Percentiles rank a stretch among this genome's conserved stretches.
These are phyloP conservation scores for Canariomyces notabilis DNA, from an alignment of 2,329 filamentous ascomycete genomes.

Conservation along the genomic window DNA sequence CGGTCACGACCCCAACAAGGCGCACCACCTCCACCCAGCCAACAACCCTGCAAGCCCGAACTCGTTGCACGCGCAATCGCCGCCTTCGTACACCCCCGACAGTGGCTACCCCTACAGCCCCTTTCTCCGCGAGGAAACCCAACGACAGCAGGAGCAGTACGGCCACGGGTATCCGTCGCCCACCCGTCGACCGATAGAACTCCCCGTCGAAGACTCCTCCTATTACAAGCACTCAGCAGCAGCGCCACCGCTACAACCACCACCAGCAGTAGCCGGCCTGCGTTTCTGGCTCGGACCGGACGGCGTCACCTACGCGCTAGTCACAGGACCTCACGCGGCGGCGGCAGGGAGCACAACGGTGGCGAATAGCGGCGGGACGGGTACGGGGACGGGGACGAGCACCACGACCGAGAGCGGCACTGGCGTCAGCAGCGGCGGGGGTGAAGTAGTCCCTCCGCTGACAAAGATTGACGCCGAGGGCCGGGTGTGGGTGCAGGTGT, in stretches of 20 bases:
- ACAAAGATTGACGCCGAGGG: slow-evolving; percentile 21
- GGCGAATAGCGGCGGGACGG: background rate
- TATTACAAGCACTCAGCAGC: too few relatives aligned
- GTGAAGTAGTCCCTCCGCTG: slow-evolving; percentile 3
- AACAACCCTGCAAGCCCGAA: background rate
- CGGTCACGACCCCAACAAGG: background rate
- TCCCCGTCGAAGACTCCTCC: slow-evolving; percentile 6
- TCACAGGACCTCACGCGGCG: background rate
- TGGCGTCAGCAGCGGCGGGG: background rate
- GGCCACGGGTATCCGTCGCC: background rate
- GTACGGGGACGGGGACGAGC: background rate
- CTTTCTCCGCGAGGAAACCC: too few relatives aligned
- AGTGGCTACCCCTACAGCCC: slow-evolving; percentile 7
- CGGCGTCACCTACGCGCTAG: slow-evolving; percentile 16
- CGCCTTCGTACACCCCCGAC: slow-evolving; percentile 2
- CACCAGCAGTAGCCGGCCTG: background rate
- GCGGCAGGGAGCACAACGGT: background rate
- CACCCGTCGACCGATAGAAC: slow-evolving; percentile 5
- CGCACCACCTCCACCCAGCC: background rate
- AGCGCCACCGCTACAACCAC: background rate
- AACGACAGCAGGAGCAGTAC: background rate
- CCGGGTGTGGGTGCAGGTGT: slow-evolving; percentile 23
- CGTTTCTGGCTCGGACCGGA: slow-evolving; percentile 9
- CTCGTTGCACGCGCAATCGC: background rate
- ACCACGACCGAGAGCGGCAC: background rate